These are phyloP conservation scores for Pythium aquatile DNA, from an alignment of 352 stramenopile species.

Conservation along the genomic window DNA sequence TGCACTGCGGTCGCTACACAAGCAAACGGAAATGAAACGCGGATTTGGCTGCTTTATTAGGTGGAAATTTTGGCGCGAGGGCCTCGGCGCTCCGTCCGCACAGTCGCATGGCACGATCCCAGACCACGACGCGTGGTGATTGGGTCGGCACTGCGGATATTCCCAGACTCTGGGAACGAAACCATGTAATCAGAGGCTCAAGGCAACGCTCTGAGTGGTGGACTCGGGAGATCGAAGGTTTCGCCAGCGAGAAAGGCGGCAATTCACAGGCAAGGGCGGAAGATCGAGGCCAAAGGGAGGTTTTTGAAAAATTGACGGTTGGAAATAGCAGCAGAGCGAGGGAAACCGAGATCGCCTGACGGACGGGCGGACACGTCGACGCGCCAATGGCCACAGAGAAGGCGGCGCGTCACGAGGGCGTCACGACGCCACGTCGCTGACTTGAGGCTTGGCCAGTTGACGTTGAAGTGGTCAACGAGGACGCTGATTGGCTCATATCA, in stretches of 20 bases:
- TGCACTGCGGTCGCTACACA: too few species aligned
- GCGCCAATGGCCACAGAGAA: background rate
- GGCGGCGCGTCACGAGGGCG: background rate
- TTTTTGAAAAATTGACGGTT: background rate
- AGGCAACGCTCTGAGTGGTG: background rate
- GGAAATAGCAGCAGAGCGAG: background rate
- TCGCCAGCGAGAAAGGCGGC: background rate
- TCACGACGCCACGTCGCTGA: background rate
- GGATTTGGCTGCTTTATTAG: background rate
- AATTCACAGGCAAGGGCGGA: background rate
- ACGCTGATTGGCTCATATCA: background rate
- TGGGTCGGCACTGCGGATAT: background rate
- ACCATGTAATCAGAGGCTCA: background rate
- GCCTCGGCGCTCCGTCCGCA: background rate
- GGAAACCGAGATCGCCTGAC: background rate
- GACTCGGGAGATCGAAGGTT: background rate
- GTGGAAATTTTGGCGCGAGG: slow-evolving; percentile 5
- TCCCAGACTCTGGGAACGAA: slow-evolving; percentile 5
- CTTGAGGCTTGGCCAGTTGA: background rate
- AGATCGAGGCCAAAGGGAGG: background rate
- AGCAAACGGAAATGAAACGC: background rate
- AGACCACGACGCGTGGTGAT: background rate
- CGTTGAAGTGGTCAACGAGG: background rate
- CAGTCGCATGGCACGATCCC: background rate
- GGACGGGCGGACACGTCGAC: background rate